A percentile compares a stretch with the other conserved stretches of the same genome.
phyloP scores from a whole-genome alignment of 495 filamentous ascomycete species.

The Trichoderma virens region DNA sequence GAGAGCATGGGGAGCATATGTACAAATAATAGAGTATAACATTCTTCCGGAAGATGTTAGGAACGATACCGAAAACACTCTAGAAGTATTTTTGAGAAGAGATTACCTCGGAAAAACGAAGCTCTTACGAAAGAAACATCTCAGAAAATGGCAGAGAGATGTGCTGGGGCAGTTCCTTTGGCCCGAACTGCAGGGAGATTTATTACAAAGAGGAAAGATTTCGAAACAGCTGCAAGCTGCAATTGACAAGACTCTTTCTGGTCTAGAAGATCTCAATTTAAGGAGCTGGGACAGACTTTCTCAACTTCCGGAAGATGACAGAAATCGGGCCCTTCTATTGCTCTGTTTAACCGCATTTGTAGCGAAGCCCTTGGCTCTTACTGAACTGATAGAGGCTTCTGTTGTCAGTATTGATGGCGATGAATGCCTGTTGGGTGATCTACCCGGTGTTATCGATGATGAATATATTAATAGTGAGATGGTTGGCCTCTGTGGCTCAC shows the following conservation, averaged over 20 bases:
- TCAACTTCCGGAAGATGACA: conserved; percentile 15
- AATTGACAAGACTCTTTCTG: conserved; percentile 19
- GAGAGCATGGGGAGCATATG: neutral
- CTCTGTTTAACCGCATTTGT: conserved; percentile 25
- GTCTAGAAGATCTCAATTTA: conserved; percentile 20
- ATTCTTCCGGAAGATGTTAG: conserved; percentile 18
- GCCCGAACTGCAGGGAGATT: conserved; percentile 19
- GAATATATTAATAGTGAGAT: conserved; percentile 24
- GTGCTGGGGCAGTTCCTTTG: conserved; percentile 24
- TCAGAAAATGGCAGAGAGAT: conserved; percentile 18
- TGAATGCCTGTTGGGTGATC: conserved; percentile 8
- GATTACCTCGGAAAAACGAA: conserved; percentile 17
- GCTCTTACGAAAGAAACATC: conserved; percentile 14
- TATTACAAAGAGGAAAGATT: conserved; percentile 16
- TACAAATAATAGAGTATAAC: conserved; percentile 15
- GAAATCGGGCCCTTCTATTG: conserved; percentile 19
- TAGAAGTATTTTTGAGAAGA: conserved; percentile 17
- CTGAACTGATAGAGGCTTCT: conserved; percentile 23
- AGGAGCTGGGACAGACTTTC: conserved; percentile 22
- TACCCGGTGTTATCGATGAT: conserved; percentile 7
- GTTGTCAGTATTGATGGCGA: conserved; percentile 10
- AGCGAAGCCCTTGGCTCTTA: conserved; percentile 18
- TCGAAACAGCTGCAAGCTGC: conserved; percentile 17
- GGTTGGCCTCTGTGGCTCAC: conserved; percentile 19
- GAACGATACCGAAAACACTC: conserved; percentile 14